Base-by-base conservation (phyloP, 2,329 filamentous ascomycete species). In the Ophiostoma tasmaniense region DNA sequence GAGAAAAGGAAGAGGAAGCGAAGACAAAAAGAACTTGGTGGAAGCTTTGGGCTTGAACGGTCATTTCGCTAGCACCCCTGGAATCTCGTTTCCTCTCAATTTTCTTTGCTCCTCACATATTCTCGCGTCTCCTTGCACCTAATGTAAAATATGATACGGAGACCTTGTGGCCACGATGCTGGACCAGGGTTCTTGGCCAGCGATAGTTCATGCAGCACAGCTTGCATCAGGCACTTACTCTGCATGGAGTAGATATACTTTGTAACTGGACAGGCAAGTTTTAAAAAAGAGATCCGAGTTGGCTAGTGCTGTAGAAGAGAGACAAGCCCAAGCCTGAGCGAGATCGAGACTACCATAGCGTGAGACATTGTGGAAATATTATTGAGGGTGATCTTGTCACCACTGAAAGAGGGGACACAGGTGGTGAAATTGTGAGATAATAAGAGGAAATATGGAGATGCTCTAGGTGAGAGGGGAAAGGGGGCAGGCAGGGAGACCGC, bases 11-110 rank as follows among this genome's bases (percentile, higher is more conserved):
- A 45, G 20, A 45, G 30, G n/a, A 52, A 50, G 39, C 42, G 28
- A 52, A 33, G 61, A 65, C n/a, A 39, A 65, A 65, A 13, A 28
- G 62, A 45, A 65, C 20, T 22, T 65, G 62, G 33, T 65, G 62
- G 39, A 65, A 61, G 55, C 55, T 61, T 61, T 55, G n/a, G 22
- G 50, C n/a, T 10, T 28, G 8, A 55, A 55, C 22, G 1, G 52
- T 59, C 62, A 39, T 65, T 65, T 65, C 33, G 39, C 33, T 65
- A 13, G n/a, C 2, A 33, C 62, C 33, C n/a, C 33, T 65, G 33
- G 33, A 65, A 65, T 37, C 33, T 65, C 25, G n/a, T 10, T 20
- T 39, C 14, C 8, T 39, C 14, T 2, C 20, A 45, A 17, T n/a
- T 45, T 5, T 45, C 42, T 45, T 7, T 17, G 13, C 39, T 42